Conservation (phyloP, 257 asterid genomes). For the Jacaranda copaia region DNA sequence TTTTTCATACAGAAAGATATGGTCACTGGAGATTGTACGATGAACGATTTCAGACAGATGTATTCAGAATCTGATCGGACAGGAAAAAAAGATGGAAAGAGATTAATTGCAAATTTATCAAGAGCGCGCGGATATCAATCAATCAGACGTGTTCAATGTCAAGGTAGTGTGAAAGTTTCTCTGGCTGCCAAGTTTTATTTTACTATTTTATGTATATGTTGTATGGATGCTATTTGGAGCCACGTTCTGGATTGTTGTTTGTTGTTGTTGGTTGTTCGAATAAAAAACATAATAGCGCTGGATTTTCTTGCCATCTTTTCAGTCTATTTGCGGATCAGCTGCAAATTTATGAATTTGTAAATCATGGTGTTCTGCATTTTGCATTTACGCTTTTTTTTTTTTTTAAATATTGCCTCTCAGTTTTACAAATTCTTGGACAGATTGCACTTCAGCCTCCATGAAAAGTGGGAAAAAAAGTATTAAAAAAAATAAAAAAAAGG, state of each 20-base stretch:
- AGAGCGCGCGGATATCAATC: neutral
- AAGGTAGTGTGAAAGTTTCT: conserved; percentile 7
- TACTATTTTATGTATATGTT: conserved; percentile 27
- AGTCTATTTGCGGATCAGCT: neutral
- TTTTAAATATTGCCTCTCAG: neutral
- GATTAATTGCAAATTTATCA: neutral
- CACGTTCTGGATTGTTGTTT: conserved; percentile 25
- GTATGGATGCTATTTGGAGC: conserved; percentile 13
- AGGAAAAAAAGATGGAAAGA: conserved; percentile 3
- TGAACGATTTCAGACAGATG: conserved; percentile 81
- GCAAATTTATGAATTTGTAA: neutral
- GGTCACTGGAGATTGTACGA: conserved; percentile 89
- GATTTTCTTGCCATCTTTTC: neutral
- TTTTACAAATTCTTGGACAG: neutral
- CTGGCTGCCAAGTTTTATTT: conserved; percentile 3
- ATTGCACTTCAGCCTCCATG: neutral
- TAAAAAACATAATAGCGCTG: neutral
- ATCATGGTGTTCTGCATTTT: conserved; percentile 11
- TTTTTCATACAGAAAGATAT: conserved; percentile 65
- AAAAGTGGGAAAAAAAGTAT: no score
- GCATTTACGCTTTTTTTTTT: neutral
- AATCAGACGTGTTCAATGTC: neutral
- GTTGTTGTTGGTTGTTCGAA: conserved; percentile 21
- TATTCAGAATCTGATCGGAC: conserved; percentile 69
- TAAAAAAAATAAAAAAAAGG: no score